Base-by-base conservation (phyloP, 1,284 basidiomycete genomes). In the Heterobasidion parviporum region DNA sequence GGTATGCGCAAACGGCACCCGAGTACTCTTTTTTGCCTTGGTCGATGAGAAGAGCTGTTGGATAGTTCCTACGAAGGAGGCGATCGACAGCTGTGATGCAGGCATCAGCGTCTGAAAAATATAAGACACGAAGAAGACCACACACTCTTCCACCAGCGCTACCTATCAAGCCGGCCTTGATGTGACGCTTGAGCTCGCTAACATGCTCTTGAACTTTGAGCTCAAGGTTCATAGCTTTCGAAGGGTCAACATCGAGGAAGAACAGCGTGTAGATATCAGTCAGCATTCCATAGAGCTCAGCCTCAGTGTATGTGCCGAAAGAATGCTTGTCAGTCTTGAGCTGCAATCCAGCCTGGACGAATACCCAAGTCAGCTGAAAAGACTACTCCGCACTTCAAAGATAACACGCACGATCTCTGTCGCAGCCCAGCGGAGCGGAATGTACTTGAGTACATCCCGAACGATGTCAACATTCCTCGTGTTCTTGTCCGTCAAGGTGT, bases 261-360 rank as follows among this genome's bases (percentile, higher is more conserved):
- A 90, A 70, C 64, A 79, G 86, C 82, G 80, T 69, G 67, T 89
- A 89, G 56, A 89, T 84, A 35, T 87, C 82, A 32, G 77, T 74
- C 8, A 92, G 75, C 54, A 84, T 80, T 18, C 75, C 69, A 63
- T 80, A 87, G 36, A 93, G 68, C 64, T 88, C 77, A 34, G 71
- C 61, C 18, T 83, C 76, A 1, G 84, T 85, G 64, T 83, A 86
- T 45, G 74, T 71, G 32, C 85, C 89, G 32, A 71, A 67, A 8
- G 77, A 73, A 33, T 78, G 66, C 8, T 75, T 61, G 50, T 76
- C 74, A 0, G 79, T 79, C 71, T 89, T 91, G 57, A 94, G 72
- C n/a, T 76, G 70, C 51, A 94, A 82, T 15, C 89, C 89, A 62
- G 80, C 83, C 88, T 90, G 56, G 34, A 50, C 8, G n/a, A 52